Conservation (phyloP, 2,329 filamentous ascomycete species). For the Polychaeton citri region DNA sequence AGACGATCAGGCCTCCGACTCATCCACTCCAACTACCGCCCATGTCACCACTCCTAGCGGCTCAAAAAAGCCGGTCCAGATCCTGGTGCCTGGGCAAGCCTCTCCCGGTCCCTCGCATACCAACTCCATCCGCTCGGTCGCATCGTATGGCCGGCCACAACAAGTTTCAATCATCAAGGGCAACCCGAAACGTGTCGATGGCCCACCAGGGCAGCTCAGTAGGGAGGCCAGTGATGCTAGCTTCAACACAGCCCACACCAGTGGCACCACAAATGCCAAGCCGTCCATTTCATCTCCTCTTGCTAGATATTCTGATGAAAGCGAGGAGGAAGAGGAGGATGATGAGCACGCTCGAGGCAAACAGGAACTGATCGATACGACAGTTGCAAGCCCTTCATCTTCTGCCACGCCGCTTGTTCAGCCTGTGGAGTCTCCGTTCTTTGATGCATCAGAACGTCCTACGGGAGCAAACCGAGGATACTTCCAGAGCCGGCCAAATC, state of each 20-base stretch:
- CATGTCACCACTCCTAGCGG: slow-evolving; percentile 13
- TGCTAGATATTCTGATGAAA: slow-evolving; percentile 9
- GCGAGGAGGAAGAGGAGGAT: slow-evolving; percentile 17
- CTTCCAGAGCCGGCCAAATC: slow-evolving; percentile 18
- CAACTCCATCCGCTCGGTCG: slow-evolving; percentile 18
- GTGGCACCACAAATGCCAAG: slow-evolving; percentile 6
- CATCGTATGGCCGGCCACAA: slow-evolving; percentile 29
- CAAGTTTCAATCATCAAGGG: slow-evolving; percentile 30
- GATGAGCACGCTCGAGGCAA: slow-evolving; percentile 17
- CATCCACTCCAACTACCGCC: slow-evolving; percentile 12
- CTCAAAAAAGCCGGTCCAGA: slow-evolving; percentile 38
- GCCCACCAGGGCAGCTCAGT: slow-evolving; percentile 13
- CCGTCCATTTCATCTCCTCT: slow-evolving; percentile 20
- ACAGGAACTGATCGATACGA: slow-evolving; percentile 11
- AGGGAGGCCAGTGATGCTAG: slow-evolving; percentile 7
- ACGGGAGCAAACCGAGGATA: slow-evolving; percentile 3
- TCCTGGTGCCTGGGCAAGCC: slow-evolving; percentile 27
- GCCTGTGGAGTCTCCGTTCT: slow-evolving; percentile 19
- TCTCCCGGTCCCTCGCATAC: slow-evolving; percentile 20
- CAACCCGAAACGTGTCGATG: slow-evolving; percentile 7
- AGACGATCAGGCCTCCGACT: slow-evolving; percentile 8
- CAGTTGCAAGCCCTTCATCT: neutral
- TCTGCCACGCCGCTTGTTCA: slow-evolving; percentile 10
- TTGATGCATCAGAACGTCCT: slow-evolving; percentile 17
- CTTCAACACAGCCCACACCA: neutral